Conservation (phyloP, 1,284 basidiomycete species). For the Ustilago xerochloae region DNA sequence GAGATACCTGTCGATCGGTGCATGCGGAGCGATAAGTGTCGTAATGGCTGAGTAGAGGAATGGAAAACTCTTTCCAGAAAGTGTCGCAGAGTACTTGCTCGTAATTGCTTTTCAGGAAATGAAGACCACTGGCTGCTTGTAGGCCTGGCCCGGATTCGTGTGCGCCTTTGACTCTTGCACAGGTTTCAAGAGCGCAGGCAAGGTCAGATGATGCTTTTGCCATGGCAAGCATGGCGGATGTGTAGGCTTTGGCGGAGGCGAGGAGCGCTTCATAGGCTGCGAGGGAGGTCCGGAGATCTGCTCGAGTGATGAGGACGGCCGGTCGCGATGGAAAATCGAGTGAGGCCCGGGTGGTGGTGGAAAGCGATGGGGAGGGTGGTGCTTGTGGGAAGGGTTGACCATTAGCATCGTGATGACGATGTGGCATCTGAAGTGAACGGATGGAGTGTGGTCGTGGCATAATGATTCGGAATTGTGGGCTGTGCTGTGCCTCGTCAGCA, state of each 20-base stretch:
- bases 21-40: slow-evolving; percentile 82
- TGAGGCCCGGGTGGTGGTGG: slow-evolving; percentile 71
- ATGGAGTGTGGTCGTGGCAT: slow-evolving; percentile 45
- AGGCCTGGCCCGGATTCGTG: slow-evolving; percentile 56
- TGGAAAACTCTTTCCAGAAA: slow-evolving; percentile 88
- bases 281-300: slow-evolving; percentile 80
- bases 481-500: neutral
- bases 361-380: slow-evolving; percentile 50
- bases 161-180: slow-evolving; percentile 64
- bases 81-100: slow-evolving; percentile 89
- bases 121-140: slow-evolving; percentile 74
- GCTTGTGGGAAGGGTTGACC: slow-evolving; percentile 17
- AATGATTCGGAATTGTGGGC: neutral
- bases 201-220: slow-evolving; percentile 86
- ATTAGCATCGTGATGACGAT: slow-evolving; percentile 17
- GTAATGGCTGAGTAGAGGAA: slow-evolving; percentile 83
- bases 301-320: slow-evolving; percentile 83
- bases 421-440: slow-evolving; percentile 33
- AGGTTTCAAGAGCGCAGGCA: slow-evolving; percentile 74
- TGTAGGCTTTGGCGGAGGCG: slow-evolving; percentile 82
- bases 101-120: slow-evolving; percentile 91
- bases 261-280: slow-evolving; percentile 87
- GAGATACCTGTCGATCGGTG: slow-evolving; percentile 68
- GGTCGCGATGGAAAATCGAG: slow-evolving; percentile 75
- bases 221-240: slow-evolving; percentile 83